A percentile compares a stretch with the other conserved stretches of the same genome.
phyloP scores from a whole-genome alignment of 345 rosid genomes.

The Viola odorata region DNA sequence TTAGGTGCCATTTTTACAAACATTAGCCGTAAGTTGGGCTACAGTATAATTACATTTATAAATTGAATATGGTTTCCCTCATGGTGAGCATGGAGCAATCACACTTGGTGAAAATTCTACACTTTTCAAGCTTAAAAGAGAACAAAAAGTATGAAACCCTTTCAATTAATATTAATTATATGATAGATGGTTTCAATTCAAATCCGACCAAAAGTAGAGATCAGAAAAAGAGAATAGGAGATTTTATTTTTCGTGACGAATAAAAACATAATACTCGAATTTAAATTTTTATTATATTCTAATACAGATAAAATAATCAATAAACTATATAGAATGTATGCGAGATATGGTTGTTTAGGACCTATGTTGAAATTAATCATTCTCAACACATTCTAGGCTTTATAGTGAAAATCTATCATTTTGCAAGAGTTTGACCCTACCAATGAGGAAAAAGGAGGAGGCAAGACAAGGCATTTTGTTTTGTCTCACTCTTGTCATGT shows the following conservation, averaged over 20 bases:
- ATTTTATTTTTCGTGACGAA: no score
- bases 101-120: constrained; percentile 14
- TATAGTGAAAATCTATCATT: neutral
- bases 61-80: constrained; percentile 26
- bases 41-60: constrained; percentile 1
- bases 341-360: no score
- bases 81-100: constrained; percentile 31
- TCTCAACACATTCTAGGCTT: constrained; percentile 16
- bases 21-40: no score
- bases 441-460: neutral
- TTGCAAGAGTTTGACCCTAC: neutral
- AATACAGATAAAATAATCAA: no score
- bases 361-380: no score
- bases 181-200: constrained; percentile 29
- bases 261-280: no score
- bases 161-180: neutral
- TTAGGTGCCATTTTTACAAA: neutral
- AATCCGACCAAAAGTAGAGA: constrained; percentile 31
- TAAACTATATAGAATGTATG: no score
- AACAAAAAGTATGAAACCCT: neutral
- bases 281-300: no score
- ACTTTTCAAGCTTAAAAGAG: constrained; percentile 5
- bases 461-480: constrained; percentile 12
- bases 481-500: constrained; percentile 1
- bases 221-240: no score